Evolutionary conservation across 345 rosid species (phyloP), one percentile per base, ranked within the genome.

Genomic region (Cardamine occulta): DNA sequence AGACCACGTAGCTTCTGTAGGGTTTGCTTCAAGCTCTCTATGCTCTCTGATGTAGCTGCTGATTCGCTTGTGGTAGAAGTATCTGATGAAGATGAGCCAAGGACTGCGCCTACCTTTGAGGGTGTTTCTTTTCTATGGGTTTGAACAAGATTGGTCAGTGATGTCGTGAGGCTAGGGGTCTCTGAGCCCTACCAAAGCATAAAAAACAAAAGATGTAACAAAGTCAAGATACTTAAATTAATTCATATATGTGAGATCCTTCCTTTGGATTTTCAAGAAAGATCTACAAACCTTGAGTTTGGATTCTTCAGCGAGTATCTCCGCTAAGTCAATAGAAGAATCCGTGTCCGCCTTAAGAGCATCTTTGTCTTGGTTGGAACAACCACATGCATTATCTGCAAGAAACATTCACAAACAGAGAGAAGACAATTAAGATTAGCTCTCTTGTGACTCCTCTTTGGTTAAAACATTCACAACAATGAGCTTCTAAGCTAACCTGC

Each of bases 311-410:
- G 77, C 54, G 42, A 72, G 29, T 60, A 73, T 66, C 44, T 78
- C 81, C 0, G 55, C 74, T 31, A 78, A 32, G 58, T 66, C 73
- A 32, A 78, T 60, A 13, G 81, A 78, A 24, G 35, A 72, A 39
- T 60, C 81, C 0, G 12, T 72, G 63, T 72, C 73, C 51, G 52
- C 73, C 44, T 72, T 66, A 44, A 72, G 53, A 78, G 73, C 81
- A 72, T 66, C 74, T 51, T 52, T 66, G 6, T 29, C 74, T 59
- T 73, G 13, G 60, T 78, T 66, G 45, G 73, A 78, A 52, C 81
- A 78, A 13, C 81, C 78, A 66, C 81, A 78, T 0, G 60, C 81
- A 60, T 74, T 78, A 59, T 51, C 81, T 78, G 67, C 80, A 63
- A 72, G 35, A 58, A 55, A 63, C 47, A 21, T 21, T 21, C 23